A percentile compares a stretch with the other conserved stretches of the same genome.
Conservation (phyloP, 805 yeast genomes). For the Candida parachauliodes region DNA sequence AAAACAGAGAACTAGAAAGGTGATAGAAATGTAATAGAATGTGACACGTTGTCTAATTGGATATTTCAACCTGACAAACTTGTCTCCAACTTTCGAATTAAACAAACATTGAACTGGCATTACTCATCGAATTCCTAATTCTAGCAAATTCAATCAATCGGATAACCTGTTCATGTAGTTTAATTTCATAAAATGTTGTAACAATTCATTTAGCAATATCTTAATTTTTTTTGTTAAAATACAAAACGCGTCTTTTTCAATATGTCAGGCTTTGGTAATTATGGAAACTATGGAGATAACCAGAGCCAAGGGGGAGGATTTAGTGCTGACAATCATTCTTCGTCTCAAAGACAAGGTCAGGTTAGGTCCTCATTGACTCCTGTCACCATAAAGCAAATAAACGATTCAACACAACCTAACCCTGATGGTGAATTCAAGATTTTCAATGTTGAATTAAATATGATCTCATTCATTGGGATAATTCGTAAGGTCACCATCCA, state of each 20-base stretch:
- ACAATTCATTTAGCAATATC: too few relatives aligned
- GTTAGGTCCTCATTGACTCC: slow-evolving; percentile 42
- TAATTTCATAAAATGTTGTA: too few relatives aligned
- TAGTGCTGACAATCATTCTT: slow-evolving; percentile 14
- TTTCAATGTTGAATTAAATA: slow-evolving; percentile 57
- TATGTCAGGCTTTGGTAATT: slow-evolving; percentile 15
- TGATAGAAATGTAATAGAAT: too few relatives aligned
- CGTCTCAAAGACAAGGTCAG: slow-evolving; percentile 22
- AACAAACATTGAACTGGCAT: too few relatives aligned
- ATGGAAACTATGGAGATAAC: slow-evolving; percentile 17
- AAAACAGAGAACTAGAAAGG: too few relatives aligned
- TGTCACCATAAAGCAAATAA: slow-evolving; percentile 70
- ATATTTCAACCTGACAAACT: too few relatives aligned
- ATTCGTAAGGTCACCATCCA: slow-evolving; percentile 61
- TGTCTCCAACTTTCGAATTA: too few relatives aligned
- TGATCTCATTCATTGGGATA: slow-evolving; percentile 65
- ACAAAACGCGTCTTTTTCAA: slow-evolving; percentile 1
- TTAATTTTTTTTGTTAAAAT: not conserved
- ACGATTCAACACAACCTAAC: slow-evolving; percentile 55
- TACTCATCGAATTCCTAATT: too few relatives aligned
- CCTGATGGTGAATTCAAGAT: slow-evolving; percentile 67
- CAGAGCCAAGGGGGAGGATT: slow-evolving; percentile 20
- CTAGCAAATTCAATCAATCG: too few relatives aligned
- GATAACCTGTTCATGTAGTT: too few relatives aligned
- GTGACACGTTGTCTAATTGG: too few relatives aligned